Evolutionary conservation across 257 asterid species (phyloP).

Genomic region (Solanum commersonii): DNA sequence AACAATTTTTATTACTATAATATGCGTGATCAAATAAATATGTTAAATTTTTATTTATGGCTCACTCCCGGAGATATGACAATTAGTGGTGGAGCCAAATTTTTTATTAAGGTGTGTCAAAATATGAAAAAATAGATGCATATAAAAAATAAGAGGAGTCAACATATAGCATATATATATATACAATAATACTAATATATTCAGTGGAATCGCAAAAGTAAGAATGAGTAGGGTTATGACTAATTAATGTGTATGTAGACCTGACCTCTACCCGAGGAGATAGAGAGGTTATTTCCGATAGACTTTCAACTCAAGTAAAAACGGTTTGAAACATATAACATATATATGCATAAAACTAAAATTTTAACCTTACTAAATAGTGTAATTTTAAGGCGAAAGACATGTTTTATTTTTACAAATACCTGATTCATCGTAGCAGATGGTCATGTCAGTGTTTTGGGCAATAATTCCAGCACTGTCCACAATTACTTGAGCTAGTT

Average conservation of each 20-base stretch:
- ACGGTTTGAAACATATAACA: background rate
- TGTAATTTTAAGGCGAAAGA: background rate
- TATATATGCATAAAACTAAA: background rate
- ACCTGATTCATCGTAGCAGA: constrained; percentile 90
- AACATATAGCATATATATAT: background rate
- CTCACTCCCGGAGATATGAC: background rate
- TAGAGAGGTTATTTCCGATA: accelerated
- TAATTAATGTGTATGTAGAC: background rate
- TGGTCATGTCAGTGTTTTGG: constrained; percentile 68
- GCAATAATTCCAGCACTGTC: constrained; percentile 66
- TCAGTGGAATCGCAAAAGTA: accelerated
- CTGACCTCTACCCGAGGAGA: background rate
- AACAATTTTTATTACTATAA: too few species aligned
- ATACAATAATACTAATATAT: too few species aligned
- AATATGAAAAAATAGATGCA: background rate
- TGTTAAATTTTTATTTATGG: too few species aligned
- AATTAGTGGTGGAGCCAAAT: background rate
- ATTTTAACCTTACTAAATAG: background rate
- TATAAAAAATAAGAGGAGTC: too few species aligned
- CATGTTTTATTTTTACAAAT: background rate
- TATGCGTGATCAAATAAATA: too few species aligned
- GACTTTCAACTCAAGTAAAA: background rate
- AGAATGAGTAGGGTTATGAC: background rate
- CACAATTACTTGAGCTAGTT: constrained; percentile 49
- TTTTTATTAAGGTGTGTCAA: accelerated